A percentile compares a stretch with the other conserved stretches of the same genome.
These are phyloP conservation scores for Lactuca sativa DNA, from an alignment of 129 eudicot genomes.

Conservation along the genomic window DNA sequence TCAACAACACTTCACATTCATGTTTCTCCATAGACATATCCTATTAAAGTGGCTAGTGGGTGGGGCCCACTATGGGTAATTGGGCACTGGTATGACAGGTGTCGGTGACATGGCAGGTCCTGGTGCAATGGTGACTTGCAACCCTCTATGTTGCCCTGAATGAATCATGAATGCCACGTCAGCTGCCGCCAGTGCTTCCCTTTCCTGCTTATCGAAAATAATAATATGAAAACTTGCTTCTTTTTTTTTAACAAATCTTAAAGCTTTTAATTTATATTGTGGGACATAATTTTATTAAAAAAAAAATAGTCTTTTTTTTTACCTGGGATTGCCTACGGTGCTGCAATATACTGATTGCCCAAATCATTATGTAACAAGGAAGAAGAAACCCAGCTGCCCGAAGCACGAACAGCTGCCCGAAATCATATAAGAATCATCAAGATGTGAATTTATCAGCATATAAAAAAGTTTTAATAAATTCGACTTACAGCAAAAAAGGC, in stretches of 20 bases:
- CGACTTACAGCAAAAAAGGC: constrained; percentile 66
- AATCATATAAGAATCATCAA: constrained; percentile 17
- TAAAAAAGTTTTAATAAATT: neutral
- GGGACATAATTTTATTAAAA: neutral
- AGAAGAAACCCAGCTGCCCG: constrained; percentile 89
- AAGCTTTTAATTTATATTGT: neutral
- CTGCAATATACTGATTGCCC: constrained; percentile 79
- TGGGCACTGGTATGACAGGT: constrained; percentile 36
- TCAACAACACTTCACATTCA: constrained; percentile 12
- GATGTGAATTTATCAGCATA: constrained; percentile 3
- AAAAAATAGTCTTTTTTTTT: neutral
- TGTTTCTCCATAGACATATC: constrained; percentile 7
- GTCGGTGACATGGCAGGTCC: constrained; percentile 41
- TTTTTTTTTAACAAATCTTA: neutral
- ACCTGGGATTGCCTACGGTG: constrained; percentile 86
- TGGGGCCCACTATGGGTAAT: constrained; percentile 27
- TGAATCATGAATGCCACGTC: constrained; percentile 76
- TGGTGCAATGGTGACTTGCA: constrained; percentile 71
- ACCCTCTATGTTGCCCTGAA: constrained; percentile 63
- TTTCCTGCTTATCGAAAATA: constrained; percentile 51
- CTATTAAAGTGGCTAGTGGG: constrained; percentile 35
- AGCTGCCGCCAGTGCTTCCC: constrained; percentile 58
- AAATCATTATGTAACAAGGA: constrained; percentile 83
- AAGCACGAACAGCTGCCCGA: constrained; percentile 65
- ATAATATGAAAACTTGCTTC: neutral